These are phyloP conservation scores for Arxiozyma slooffiae DNA, from an alignment of 1,139 yeast genomes.

Conservation along the genomic window DNA sequence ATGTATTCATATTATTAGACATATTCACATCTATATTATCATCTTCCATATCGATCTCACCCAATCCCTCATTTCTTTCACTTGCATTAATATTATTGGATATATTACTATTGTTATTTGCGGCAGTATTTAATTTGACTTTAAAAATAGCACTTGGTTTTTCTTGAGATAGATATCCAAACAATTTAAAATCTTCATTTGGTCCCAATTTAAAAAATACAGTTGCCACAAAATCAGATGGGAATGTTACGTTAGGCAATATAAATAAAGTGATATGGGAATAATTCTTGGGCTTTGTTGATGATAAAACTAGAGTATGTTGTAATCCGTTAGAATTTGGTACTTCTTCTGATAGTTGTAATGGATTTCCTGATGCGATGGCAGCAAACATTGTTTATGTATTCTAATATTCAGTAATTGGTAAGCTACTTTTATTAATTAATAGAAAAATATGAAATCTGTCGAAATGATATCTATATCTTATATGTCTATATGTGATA, in stretches of 20 bases:
- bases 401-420: neutral
- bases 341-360: constrained; percentile 30
- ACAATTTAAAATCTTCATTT: constrained; percentile 58
- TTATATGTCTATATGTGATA: neutral
- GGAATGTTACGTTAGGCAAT: constrained; percentile 58
- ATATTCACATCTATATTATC: constrained; percentile 10
- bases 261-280: constrained; percentile 70
- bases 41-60: constrained; percentile 37
- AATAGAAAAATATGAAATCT: too few species aligned
- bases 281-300: constrained; percentile 29
- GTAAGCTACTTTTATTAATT: neutral
- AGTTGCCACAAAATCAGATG: constrained; percentile 65
- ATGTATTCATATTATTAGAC: neutral
- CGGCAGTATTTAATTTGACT: constrained; percentile 46
- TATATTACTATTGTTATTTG: neutral
- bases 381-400: constrained; percentile 29
- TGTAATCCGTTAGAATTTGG: constrained; percentile 32
- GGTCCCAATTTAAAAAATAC: constrained; percentile 78
- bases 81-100: neutral
- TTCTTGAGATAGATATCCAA: constrained; percentile 62
- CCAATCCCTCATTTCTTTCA: constrained; percentile 27
- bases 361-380: constrained; percentile 32
- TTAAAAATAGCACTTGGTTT: constrained; percentile 92
- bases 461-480: neutral
- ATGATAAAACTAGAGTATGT: constrained; percentile 29